Base-by-base conservation (phyloP, 306 rosid species). In the Carpinus viminea region DNA sequence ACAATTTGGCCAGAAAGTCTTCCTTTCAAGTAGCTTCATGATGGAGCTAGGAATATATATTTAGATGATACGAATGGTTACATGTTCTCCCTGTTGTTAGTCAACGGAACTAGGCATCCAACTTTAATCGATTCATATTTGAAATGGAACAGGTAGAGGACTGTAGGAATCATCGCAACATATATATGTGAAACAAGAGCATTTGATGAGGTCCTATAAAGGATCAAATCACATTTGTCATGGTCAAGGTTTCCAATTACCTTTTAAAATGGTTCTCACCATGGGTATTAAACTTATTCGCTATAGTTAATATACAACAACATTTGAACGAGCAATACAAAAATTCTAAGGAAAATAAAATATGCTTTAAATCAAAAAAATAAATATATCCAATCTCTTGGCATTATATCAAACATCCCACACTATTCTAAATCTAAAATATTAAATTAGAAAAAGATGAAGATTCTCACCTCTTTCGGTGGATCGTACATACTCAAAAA, bases 401-500 rank as follows among this genome's bases (percentile, higher is more conserved):
- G 72, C 72, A 68, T 68, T 68, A 51, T 43, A 17, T n/a, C 5
- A 15, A 36, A 38, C 2, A 7, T 36, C 20, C 46, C 45, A 18
- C 2, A 7, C 47, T 36, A 16, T 16, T 9, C 5, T 5, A 18
- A 41, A 3, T 36, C 21, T 65, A 65, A 8, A 17, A 5, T 43
- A 24, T 36, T 28, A 17, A 45, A 8, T 50, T 31, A 31, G n/a
- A 20, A 12, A 43, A 45, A 72, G 24, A 18, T 59, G 34, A 4
- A 34, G 51, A 80, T 7, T 73, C 86, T 83, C 57, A 82, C 97
- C 97, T 83, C 96, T 88, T 82, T 93, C 97, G 0, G 97, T 93
- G 83, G 97, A 93, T 41, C 73, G 85, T 84, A 93, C 97, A 59
- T 93, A 93, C 81, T 93, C 97, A 46, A 81, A 93, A 79, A 70